Evolutionary conservation across 2,329 filamentous ascomycete genomes (phyloP), one percentile per base, ranked within the genome.

Genomic region (Aspergillus uvarum): DNA sequence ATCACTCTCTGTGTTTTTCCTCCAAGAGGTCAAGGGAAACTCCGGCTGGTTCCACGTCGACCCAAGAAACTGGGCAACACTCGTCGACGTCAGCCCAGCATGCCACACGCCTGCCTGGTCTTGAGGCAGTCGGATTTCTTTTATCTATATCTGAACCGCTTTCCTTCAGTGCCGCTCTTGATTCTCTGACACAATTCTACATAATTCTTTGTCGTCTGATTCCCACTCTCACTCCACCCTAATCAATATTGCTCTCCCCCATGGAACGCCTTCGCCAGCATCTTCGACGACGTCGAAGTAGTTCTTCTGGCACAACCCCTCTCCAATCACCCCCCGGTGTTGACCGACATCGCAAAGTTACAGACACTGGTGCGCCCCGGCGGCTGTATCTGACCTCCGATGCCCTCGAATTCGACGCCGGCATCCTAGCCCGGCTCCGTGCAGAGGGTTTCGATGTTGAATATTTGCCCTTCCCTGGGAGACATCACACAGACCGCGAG

Each of bases 401-500:
- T 55, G 66, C 69, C 2, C 60, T 62, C n/a, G 58, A 70, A 32
- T 87, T 87, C 65, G 84, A 87, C 68, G 68, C 78, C 16, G 76
- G 79, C 32, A 80, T 81, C 2, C 71, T 83, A 47, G 75, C 79
- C 42, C 80, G 82, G 51, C 87, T 85, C 77, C 73, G 77, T 35
- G 79, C 82, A 3, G 85, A 88, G 71, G 85, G 85, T 2, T 87
- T 87, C 68, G 71, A 79, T 6, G 80, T 85, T 31, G 76, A 76
- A 32, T 87, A 87, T 67, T 67, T 87, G 1, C 80, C 82, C 1
- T 81, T 83, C 48, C 54, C 52, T 4, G 65, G 49, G 0, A 31
- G 64, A 3, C 64, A 32, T 19, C 32, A 38, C 26, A 65, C 59
- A 0, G 64, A 73, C 56, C 47, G 53, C 2, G 81, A 82, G n/a